Conservation (phyloP, 345 rosid species). For the Lumnitzera littorea region DNA sequence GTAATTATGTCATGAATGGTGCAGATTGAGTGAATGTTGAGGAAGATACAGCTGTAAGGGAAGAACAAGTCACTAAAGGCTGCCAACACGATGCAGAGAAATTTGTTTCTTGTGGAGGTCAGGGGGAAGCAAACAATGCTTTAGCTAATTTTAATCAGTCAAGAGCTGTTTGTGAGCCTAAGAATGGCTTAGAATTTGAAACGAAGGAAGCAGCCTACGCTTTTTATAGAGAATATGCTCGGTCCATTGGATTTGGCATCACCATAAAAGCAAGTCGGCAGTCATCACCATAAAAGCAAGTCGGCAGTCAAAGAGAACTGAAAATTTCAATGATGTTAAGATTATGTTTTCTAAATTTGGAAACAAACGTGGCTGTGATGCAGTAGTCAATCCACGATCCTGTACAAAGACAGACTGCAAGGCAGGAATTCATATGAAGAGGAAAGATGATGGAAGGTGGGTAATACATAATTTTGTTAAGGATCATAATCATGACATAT, state of each 20-base stretch:
- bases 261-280: conserved; percentile 43
- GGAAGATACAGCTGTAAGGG: conserved; percentile 10
- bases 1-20: conserved; percentile 6
- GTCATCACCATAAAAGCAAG: conserved; percentile 42
- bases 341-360: conserved; percentile 45
- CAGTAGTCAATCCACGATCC: conserved; percentile 19
- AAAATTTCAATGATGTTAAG: conserved; percentile 43
- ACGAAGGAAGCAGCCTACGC: conserved; percentile 43
- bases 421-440: conserved; percentile 41
- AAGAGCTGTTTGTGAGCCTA: conserved; percentile 17
- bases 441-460: conserved; percentile 34
- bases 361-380: conserved; percentile 26
- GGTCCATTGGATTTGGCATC: conserved; percentile 36
- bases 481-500: conserved; percentile 40
- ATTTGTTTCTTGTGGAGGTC: conserved; percentile 8
- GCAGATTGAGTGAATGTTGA: conserved; percentile 5
- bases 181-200: conserved; percentile 30
- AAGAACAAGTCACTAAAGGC: conserved; percentile 14
- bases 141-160: conserved; percentile 9
- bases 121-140: conserved; percentile 3
- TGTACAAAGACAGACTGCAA: conserved; percentile 38
- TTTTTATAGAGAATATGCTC: conserved; percentile 41
- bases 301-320: conserved; percentile 41
- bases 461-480: conserved; percentile 22
- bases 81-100: conserved; percentile 3